These are phyloP conservation scores for Russula lepida DNA, from an alignment of 768 basidiomycete genomes.

Conservation along the genomic window DNA sequence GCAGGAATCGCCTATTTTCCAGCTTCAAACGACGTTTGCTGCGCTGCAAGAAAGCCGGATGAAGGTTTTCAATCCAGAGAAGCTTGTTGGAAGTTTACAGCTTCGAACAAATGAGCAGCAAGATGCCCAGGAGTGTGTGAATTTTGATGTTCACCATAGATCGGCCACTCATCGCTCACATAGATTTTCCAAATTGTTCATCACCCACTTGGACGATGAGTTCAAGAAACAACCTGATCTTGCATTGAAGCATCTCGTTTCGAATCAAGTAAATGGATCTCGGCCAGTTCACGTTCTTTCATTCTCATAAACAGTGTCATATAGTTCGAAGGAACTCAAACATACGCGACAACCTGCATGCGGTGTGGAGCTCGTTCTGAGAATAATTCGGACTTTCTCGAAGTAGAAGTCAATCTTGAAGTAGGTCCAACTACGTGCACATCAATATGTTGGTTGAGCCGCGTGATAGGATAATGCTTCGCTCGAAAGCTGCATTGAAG, in stretches of 20 bases:
- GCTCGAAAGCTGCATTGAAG: conserved; percentile 66
- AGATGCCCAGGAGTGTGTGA: conserved; percentile 86
- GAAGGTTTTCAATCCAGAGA: conserved; percentile 71
- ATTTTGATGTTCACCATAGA: neutral
- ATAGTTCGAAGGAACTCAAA: conserved; percentile 87
- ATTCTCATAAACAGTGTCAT: conserved; percentile 4
- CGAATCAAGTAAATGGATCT: conserved; percentile 49
- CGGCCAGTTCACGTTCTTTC: neutral
- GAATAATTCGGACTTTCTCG: conserved; percentile 64
- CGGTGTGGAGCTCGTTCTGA: conserved; percentile 63
- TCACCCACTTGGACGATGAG: conserved; percentile 79
- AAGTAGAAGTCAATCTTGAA: conserved; percentile 80
- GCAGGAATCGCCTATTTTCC: conserved; percentile 72
- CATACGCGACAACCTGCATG: conserved; percentile 74
- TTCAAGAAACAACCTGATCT: conserved; percentile 73
- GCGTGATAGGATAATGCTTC: conserved; percentile 51
- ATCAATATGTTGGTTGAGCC: neutral
- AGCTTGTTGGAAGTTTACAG: conserved; percentile 77
- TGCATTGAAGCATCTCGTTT: conserved; percentile 56
- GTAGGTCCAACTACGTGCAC: conserved; percentile 31
- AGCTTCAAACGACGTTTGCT: conserved; percentile 74
- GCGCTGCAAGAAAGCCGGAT: conserved; percentile 69
- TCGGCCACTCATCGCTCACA: neutral
- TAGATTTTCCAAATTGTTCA: conserved; percentile 92
- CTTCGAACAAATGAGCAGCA: conserved; percentile 83